Base-by-base conservation (phyloP, 2,329 filamentous ascomycete species). In the Diaporthe caulivora region DNA sequence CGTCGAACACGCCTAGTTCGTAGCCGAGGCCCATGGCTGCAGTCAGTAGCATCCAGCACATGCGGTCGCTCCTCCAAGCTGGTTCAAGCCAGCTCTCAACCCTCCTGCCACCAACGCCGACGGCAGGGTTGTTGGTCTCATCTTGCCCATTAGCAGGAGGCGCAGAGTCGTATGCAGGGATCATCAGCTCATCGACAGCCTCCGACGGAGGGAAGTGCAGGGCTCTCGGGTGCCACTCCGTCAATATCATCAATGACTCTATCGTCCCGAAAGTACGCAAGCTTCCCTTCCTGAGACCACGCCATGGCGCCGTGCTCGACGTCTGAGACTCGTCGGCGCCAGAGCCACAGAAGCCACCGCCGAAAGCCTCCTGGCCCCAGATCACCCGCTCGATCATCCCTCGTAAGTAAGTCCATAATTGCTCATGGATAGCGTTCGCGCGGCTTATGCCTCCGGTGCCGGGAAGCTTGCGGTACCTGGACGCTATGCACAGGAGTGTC, bases 51-150 rank as follows among this genome's bases (percentile, higher is more conserved):
- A 98, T 98, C 96, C 96, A 98, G 80, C 94, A 97, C 94, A 98
- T 97, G 71, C 95, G 93, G 79, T 98, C 96, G 76, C 93, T 95
- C 78, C 96, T 90, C 95, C 96, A 98, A 11, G 95, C 96, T 2
- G 97, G 97, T 82, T 99, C 97, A 5, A 98, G 90, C 95, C 97
- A 98, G 81, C 95, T 96, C 80, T 98, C 95, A 76, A 98, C 97
- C 37, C 95, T 88, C 81, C 94, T 92, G 13, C 94, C 95, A 57
- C 95, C 94, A 26, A 95, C 89, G n/a, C 91, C 90, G 40, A 88
- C 89, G 74, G 82, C 81, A 9, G 84, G 84, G 69, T 85, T 82
- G 72, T 82, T 82, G 29, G 79, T 82, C 3, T 81, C 81, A 70
- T 85, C 85, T 8, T 26, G 42, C n/a, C 55, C 74, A 21, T 40